Percentiles rank a stretch among this genome's conserved stretches.
phyloP scores from a whole-genome alignment of 306 rosid species.

The Heteromeles arbutifolia region DNA sequence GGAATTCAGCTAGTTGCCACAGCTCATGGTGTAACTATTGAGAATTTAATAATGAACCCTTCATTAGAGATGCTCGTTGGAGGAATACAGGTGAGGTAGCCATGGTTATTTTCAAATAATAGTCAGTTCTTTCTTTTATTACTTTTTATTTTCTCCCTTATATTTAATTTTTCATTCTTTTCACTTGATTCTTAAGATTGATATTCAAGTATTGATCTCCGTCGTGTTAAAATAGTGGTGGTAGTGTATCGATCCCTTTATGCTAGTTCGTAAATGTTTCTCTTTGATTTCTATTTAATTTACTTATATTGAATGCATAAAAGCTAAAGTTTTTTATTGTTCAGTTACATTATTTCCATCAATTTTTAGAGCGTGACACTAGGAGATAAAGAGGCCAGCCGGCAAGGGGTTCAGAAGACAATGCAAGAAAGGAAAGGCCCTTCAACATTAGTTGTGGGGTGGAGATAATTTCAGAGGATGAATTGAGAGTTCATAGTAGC shows the following conservation, averaged over 20 bases:
- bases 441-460: slow-evolving; percentile 76
- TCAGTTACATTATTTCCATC: slow-evolving; percentile 22
- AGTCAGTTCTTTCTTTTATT: too few species aligned
- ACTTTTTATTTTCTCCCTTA: not conserved
- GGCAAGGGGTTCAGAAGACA: slow-evolving; percentile 90
- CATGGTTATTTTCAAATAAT: not conserved
- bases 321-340: not conserved
- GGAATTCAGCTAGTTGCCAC: slow-evolving; percentile 98
- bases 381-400: slow-evolving; percentile 96
- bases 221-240: not conserved
- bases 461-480: slow-evolving; percentile 81
- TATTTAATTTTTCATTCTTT: not conserved
- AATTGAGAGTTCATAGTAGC: slow-evolving; percentile 77
- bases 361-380: slow-evolving; percentile 77
- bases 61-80: slow-evolving; percentile 96
- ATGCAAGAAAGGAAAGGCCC: slow-evolving; percentile 97
- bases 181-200: not conserved
- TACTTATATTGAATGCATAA: not conserved
- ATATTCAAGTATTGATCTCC: not conserved
- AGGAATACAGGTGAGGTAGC: slow-evolving; percentile 74
- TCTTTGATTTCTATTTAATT: not conserved
- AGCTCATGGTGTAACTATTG: slow-evolving; percentile 95
- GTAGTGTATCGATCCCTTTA: not conserved
- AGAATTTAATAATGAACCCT: slow-evolving; percentile 87
- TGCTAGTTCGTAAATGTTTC: not conserved